phyloP scores from a whole-genome alignment of 176 grass and related monocot genomes.

The Oryza nivara region DNA sequence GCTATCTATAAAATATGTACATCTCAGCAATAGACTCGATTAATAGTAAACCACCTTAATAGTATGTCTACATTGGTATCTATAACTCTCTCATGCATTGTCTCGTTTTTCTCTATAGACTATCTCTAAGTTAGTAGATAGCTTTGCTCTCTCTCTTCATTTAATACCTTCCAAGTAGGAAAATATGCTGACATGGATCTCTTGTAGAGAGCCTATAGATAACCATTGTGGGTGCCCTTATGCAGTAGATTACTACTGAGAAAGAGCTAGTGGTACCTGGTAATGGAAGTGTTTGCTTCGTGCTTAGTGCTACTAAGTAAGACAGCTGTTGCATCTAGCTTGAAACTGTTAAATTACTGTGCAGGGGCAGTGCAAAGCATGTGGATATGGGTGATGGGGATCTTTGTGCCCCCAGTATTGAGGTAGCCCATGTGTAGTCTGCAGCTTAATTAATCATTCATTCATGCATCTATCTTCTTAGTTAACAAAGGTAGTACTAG shows the following conservation, averaged over 20 bases:
- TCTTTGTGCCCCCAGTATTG: conserved; percentile 40
- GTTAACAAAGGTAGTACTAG: background rate
- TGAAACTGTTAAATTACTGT: background rate
- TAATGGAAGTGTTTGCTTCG: background rate
- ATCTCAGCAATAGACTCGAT: no score
- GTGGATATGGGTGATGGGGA: conserved; percentile 20
- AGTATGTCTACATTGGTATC: no score
- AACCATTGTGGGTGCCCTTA: no score
- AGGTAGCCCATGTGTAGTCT: conserved; percentile 43
- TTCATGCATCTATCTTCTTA: background rate
- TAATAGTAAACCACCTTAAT: no score
- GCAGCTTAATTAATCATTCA: conserved; percentile 40
- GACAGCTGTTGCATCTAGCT: conserved; percentile 24
- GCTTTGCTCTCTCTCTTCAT: no score
- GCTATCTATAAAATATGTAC: no score
- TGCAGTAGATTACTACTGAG: background rate
- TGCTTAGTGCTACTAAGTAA: conserved; percentile 5
- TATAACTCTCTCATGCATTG: no score
- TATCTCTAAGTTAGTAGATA: no score
- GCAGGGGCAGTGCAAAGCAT: conserved; percentile 3
- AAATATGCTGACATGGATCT: no score
- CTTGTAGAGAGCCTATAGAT: no score
- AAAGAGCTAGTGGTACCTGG: background rate
- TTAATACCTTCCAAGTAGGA: no score
- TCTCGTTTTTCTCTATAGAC: no score